Conservation (phyloP, 805 yeast genomes). For the Maudiozyma saulgeensis region DNA sequence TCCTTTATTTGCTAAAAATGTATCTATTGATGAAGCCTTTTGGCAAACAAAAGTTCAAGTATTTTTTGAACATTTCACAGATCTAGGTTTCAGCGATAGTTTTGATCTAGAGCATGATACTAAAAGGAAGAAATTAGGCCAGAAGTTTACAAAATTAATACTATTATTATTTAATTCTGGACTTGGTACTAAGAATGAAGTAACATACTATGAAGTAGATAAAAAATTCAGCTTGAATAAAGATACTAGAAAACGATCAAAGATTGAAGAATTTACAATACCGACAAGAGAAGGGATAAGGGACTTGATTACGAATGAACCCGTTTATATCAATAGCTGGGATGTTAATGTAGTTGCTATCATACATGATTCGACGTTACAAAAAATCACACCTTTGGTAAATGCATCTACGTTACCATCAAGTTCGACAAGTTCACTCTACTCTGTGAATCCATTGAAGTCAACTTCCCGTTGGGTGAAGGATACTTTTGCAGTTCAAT, state of each 20-base stretch:
- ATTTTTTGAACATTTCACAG: slow-evolving; percentile 70
- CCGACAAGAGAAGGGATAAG: slow-evolving; percentile 34
- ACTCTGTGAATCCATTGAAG: slow-evolving; percentile 2
- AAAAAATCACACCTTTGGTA: background rate
- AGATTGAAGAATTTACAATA: slow-evolving; percentile 30
- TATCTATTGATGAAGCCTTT: slow-evolving; percentile 45
- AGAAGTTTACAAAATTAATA: slow-evolving; percentile 52
- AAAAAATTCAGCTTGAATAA: slow-evolving; percentile 19
- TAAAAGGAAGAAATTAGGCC: slow-evolving; percentile 54
- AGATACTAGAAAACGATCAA: slow-evolving; percentile 25
- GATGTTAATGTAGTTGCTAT: slow-evolving; percentile 66
- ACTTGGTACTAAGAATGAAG: slow-evolving; percentile 51
- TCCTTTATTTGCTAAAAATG: slow-evolving; percentile 53
- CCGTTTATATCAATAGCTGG: slow-evolving; percentile 41
- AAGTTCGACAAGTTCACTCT: background rate
- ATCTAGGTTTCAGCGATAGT: slow-evolving; percentile 59
- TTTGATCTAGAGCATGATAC: slow-evolving; percentile 69
- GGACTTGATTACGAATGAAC: slow-evolving; percentile 26
- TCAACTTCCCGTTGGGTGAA: slow-evolving; percentile 25
- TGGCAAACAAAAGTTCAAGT: slow-evolving; percentile 78
- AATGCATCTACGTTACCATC: background rate
- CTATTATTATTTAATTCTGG: slow-evolving; percentile 69
- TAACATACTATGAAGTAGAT: slow-evolving; percentile 35
- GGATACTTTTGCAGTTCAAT: slow-evolving; percentile 14
- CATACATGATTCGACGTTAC: slow-evolving; percentile 7